phyloP scores from a whole-genome alignment of 148 eudicot genomes.

The Camellia japonica region DNA sequence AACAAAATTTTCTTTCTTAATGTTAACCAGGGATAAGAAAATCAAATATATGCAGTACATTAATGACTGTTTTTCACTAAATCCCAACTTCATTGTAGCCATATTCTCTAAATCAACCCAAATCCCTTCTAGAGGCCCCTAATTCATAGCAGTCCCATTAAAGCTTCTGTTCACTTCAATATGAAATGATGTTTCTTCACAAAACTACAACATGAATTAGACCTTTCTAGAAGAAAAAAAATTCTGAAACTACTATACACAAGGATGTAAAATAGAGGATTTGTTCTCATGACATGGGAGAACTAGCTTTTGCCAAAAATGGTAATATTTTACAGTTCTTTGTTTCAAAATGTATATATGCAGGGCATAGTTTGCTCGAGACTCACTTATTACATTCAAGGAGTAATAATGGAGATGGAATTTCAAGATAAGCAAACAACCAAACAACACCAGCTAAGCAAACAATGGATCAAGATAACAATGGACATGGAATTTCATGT shows the following conservation, averaged over 20 bases:
- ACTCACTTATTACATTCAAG: slow-evolving; percentile 79
- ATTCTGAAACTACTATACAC: not conserved
- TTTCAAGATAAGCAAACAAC: slow-evolving; percentile 17
- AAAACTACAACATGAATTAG: not conserved
- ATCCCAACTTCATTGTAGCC: not conserved
- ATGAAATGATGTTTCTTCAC: not conserved
- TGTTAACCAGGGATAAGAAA: not conserved
- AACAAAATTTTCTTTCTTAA: not conserved
- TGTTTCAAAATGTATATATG: slow-evolving; percentile 4
- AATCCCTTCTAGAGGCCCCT: not conserved
- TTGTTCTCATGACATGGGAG: not conserved
- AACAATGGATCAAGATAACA: slow-evolving; percentile 13
- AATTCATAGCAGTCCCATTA: not conserved
- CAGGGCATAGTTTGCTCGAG: slow-evolving; percentile 91
- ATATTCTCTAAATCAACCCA: not conserved
- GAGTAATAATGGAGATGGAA: slow-evolving; percentile 48
- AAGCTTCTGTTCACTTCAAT: not conserved
- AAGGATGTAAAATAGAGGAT: not conserved
- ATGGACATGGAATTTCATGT: slow-evolving; percentile 12
- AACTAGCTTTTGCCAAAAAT: not conserved
- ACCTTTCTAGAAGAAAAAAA: not conserved
- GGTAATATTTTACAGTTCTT: not conserved
- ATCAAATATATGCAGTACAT: not conserved
- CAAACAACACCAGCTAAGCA: slow-evolving; percentile 28
- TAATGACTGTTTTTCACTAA: not conserved